These are phyloP conservation scores for Spathaspora girioi DNA, from an alignment of 805 yeast genomes.

Conservation along the genomic window DNA sequence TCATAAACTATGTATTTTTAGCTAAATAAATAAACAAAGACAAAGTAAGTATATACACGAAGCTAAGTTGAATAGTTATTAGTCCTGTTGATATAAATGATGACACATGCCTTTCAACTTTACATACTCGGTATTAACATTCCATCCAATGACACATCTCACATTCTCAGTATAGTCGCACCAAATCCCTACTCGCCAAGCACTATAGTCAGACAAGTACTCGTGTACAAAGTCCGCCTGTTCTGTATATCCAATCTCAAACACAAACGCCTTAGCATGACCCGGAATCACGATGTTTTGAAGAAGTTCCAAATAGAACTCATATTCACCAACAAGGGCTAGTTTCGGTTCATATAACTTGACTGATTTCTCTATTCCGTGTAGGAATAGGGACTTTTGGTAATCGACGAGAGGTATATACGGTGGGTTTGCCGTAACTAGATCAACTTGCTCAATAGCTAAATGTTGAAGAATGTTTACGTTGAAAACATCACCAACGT, in stretches of 20 bases:
- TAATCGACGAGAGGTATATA: constrained; percentile 59
- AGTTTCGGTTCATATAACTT: constrained; percentile 65
- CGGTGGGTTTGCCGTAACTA: constrained; percentile 89
- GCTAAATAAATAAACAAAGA: background rate
- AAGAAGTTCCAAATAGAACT: constrained; percentile 62
- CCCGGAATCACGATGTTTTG: constrained; percentile 37
- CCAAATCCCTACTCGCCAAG: constrained; percentile 50
- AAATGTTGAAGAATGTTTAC: constrained; percentile 1
- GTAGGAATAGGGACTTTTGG: constrained; percentile 19
- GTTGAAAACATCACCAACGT: constrained; percentile 14
- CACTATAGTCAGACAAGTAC: constrained; percentile 11
- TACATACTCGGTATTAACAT: constrained; percentile 12
- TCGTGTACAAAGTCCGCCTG: constrained; percentile 50
- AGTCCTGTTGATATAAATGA: constrained; percentile 3
- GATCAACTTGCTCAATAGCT: constrained; percentile 24
- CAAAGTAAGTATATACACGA: too few species aligned
- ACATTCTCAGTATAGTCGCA: constrained; percentile 49
- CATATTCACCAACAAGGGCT: constrained; percentile 77
- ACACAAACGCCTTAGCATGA: constrained; percentile 56
- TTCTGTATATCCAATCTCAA: constrained; percentile 65
- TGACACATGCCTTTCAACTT: constrained; percentile 6
- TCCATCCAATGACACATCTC: constrained; percentile 68
- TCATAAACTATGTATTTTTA: background rate
- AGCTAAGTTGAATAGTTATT: too few species aligned
- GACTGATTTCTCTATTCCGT: constrained; percentile 64